Evolutionary conservation across 2,329 filamentous ascomycete genomes (phyloP).

Genomic region (Lecanicillium sp.): DNA sequence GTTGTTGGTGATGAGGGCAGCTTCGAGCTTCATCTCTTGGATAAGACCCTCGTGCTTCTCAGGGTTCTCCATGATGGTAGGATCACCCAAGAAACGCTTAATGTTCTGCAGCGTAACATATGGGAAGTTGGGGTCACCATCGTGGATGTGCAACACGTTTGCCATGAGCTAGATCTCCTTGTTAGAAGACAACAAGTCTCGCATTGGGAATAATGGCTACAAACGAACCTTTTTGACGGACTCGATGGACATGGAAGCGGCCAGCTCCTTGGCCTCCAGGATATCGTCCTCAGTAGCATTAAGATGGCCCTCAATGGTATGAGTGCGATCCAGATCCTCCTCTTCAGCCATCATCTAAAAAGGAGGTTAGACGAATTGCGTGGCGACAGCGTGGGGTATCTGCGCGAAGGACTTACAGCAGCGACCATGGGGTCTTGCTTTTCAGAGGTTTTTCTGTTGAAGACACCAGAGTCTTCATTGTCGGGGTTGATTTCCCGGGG

Average conservation of each 20-base stretch:
- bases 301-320: slow-evolving; percentile 10
- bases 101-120: slow-evolving; percentile 29
- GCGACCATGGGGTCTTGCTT: not conserved
- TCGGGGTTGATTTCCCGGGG: slow-evolving; percentile 2
- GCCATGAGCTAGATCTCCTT: slow-evolving; percentile 20
- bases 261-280: slow-evolving; percentile 20
- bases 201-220: not conserved
- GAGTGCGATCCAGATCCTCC: slow-evolving; percentile 1
- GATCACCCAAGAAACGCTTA: slow-evolving; percentile 25
- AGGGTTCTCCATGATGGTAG: slow-evolving; percentile 16
- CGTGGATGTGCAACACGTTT: slow-evolving; percentile 31
- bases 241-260: slow-evolving; percentile 16
- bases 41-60: slow-evolving; percentile 21
- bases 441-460: too few relatives aligned
- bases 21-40: slow-evolving; percentile 25
- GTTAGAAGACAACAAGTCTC: not conserved
- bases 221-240: slow-evolving; percentile 12
- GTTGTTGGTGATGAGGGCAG: slow-evolving; percentile 23
- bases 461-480: slow-evolving; percentile 1
- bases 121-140: slow-evolving; percentile 38
- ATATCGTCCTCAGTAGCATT: slow-evolving; percentile 23
- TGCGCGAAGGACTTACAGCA: too few relatives aligned
- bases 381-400: too few relatives aligned
- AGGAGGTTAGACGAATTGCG: not conserved
- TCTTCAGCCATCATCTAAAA: not conserved